These are phyloP conservation scores for Aspergillus mulundensis DNA, from an alignment of 495 filamentous ascomycete genomes.

Conservation along the genomic window DNA sequence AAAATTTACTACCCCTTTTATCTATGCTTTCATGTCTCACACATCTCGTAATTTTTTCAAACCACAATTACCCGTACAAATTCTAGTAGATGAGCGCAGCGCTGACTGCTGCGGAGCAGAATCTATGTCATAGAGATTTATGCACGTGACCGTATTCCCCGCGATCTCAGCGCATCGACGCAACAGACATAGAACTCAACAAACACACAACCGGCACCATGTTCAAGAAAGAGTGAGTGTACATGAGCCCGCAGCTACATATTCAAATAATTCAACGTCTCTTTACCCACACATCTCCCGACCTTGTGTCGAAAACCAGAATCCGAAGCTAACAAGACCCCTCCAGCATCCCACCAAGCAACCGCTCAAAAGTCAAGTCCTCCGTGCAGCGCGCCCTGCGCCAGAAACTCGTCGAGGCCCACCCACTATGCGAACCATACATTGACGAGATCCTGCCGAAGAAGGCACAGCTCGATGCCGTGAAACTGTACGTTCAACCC, in stretches of 20 bases:
- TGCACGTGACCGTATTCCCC: conserved; percentile 31
- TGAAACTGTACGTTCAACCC: conserved; percentile 86
- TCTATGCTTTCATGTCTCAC: too few species aligned
- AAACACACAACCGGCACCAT: conserved; percentile 44
- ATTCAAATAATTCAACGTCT: too few species aligned
- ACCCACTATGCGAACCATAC: conserved; percentile 78
- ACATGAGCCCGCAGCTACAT: not conserved
- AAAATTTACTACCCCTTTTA: not conserved
- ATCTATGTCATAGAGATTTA: conserved; percentile 5
- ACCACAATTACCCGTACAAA: not conserved
- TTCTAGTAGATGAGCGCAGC: not conserved
- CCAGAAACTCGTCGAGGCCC: conserved; percentile 73
- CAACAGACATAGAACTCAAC: conserved; percentile 1
- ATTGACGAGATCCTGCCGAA: conserved; percentile 96
- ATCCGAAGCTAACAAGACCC: conserved; percentile 16
- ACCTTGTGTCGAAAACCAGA: not conserved
- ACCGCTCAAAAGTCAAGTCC: conserved; percentile 96
- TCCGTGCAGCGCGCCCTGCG: conserved; percentile 86
- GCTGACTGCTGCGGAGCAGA: not conserved
- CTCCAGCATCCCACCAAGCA: conserved; percentile 56
- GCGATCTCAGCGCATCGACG: conserved; percentile 18
- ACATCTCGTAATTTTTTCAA: too few species aligned
- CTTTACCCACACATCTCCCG: too few species aligned
- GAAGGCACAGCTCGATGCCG: conserved; percentile 83
- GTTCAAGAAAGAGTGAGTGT: conserved; percentile 86